Evolutionary conservation across 2,329 filamentous ascomycete genomes (phyloP).

Genomic region (Scedosporium dehoogii): DNA sequence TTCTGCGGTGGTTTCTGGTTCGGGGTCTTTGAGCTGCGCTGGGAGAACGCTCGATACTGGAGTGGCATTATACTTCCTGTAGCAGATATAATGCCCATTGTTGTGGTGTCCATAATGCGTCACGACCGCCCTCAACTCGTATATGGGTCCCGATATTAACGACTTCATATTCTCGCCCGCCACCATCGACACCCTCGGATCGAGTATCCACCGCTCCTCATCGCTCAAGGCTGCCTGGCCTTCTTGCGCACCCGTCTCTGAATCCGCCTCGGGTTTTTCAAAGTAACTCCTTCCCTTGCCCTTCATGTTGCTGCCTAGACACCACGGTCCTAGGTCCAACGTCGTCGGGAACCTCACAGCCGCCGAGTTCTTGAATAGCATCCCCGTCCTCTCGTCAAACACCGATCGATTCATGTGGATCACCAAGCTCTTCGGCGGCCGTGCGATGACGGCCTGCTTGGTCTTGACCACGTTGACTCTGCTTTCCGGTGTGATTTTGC

Average conservation of each 20-base stretch:
- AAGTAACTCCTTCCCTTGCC: neutral
- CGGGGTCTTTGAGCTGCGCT: neutral
- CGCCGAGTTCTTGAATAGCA: conserved; percentile 75
- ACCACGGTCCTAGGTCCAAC: conserved; percentile 78
- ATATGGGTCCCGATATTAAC: conserved; percentile 49
- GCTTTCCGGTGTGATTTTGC: conserved; percentile 56
- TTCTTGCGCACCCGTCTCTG: neutral
- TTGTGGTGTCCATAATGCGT: conserved; percentile 88
- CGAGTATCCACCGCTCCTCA: conserved; percentile 59
- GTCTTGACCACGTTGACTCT: conserved; percentile 75
- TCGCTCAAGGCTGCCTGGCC: conserved; percentile 6
- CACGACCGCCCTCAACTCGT: conserved; percentile 73
- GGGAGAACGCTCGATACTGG: conserved; percentile 8
- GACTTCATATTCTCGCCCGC: conserved; percentile 41
- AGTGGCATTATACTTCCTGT: conserved; percentile 54
- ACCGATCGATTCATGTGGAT: conserved; percentile 88
- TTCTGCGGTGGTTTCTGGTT: neutral
- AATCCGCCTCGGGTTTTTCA: neutral
- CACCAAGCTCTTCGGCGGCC: conserved; percentile 69
- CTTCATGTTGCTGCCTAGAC: conserved; percentile 47
- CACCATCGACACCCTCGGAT: conserved; percentile 66
- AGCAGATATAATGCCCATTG: conserved; percentile 93
- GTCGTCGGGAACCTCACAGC: conserved; percentile 64
- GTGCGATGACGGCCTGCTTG: conserved; percentile 75
- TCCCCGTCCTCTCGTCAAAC: conserved; percentile 74